Percentiles rank a stretch among this genome's conserved stretches.
These are phyloP conservation scores for Podospora didyma DNA, from an alignment of 495 filamentous ascomycete genomes.

Conservation along the genomic window DNA sequence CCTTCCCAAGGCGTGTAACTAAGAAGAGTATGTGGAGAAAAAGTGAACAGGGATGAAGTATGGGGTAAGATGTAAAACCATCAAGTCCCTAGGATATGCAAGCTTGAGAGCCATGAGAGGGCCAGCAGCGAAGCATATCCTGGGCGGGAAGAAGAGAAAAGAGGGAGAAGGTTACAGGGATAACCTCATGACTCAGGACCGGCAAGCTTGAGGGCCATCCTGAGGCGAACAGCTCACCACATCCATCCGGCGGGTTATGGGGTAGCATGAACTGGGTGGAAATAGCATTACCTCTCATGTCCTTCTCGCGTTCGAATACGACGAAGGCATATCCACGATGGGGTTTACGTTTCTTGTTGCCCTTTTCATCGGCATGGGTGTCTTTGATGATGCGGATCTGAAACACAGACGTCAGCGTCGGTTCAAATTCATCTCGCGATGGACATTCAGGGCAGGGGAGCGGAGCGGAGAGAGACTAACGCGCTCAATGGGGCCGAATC, in stretches of 20 bases:
- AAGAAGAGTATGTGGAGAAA: no score
- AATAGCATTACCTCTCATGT: constrained; percentile 90
- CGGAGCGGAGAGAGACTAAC: constrained; percentile 44
- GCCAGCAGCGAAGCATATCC: constrained; percentile 11
- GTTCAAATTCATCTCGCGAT: neutral
- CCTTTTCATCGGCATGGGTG: constrained; percentile 60
- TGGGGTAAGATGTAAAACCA: no score
- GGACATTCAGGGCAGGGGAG: neutral
- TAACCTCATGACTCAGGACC: constrained; percentile 26
- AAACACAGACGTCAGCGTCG: constrained; percentile 13
- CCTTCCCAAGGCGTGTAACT: constrained; percentile 13
- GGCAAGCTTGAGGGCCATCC: constrained; percentile 58
- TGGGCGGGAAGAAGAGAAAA: constrained; percentile 10
- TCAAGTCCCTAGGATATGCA: no score
- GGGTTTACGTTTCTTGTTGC: constrained; percentile 75
- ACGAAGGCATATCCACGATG: constrained; percentile 95
- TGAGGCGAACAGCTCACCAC: constrained; percentile 21
- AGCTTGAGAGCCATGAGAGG: no score
- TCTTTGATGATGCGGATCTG: constrained; percentile 85
- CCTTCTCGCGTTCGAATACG: constrained; percentile 94
- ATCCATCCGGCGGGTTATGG: no score
- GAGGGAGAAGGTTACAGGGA: constrained; percentile 2
- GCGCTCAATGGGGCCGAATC: constrained; percentile 91
- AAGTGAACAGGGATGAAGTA: no score
- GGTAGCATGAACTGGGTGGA: constrained; percentile 28